These are phyloP conservation scores for Oxyria digyna DNA, from an alignment of 148 eudicot genomes.

Conservation along the genomic window DNA sequence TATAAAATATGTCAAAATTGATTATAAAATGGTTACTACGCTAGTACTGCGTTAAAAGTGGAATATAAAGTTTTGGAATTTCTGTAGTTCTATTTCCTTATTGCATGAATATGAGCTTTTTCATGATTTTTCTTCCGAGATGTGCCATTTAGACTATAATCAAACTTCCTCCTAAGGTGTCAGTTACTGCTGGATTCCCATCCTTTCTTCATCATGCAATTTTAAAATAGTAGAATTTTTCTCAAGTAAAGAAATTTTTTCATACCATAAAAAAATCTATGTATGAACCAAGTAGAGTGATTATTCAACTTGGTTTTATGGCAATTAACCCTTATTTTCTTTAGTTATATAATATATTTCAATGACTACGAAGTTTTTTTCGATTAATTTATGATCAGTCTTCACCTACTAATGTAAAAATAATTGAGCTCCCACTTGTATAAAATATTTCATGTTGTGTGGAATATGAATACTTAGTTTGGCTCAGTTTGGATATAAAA, in stretches of 20 bases:
- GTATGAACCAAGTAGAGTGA: not conserved
- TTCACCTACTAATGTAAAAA: not conserved
- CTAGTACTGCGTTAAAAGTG: too few relatives aligned
- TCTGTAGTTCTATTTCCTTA: too few relatives aligned
- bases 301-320: not conserved
- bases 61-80: too few relatives aligned
- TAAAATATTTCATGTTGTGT: not conserved
- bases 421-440: slow-evolving; percentile 6
- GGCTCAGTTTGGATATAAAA: not conserved
- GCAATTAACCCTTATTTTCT: not conserved
- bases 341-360: not conserved
- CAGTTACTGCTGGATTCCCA: too few relatives aligned
- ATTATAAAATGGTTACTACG: too few relatives aligned
- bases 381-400: not conserved
- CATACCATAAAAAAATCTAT: not conserved
- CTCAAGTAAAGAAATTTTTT: not conserved
- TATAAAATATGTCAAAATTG: too few relatives aligned
- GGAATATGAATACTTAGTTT: slow-evolving; percentile 3
- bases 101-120: too few relatives aligned
- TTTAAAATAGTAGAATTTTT: not conserved
- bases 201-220: not conserved
- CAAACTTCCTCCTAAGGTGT: too few relatives aligned
- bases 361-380: not conserved
- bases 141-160: too few relatives aligned
- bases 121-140: too few relatives aligned